Base-by-base conservation (phyloP, 805 yeast species). In the Candida insectorum region DNA sequence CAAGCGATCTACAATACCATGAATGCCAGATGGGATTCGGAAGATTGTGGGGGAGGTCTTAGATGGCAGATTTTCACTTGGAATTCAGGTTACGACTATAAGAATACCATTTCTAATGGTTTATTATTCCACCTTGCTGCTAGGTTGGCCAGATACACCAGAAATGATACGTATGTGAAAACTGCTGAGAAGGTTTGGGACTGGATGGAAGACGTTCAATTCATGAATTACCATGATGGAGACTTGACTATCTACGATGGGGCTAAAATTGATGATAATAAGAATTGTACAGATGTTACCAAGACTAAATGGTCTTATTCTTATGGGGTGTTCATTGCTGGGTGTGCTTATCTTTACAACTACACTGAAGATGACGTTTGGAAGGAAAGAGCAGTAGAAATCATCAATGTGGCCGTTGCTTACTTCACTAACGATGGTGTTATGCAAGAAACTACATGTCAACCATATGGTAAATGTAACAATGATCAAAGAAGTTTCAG, bases 41-140 rank as follows among this genome's bases (percentile, higher is more conserved):
- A 48, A 3, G 51, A 66, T 35, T 91, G 98, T 63, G 74, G 70
- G 27, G 97, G 98, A 39, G 97, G 98, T 1, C 63, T 91, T 40
- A 72, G 97, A 60, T 91, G 97, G 97, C 97, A 91, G 66, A 91
- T 91, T 51, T 91, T 81, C 65, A 72, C 81, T 37, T 89, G 96
- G 95, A 91, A 91, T 56, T 72, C 86, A 5, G 98, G 97, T 41
- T 91, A 88, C 56, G 84, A 85, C 57, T 91, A 91, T 61, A 91
- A 91, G 59, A 91, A 91, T 58, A 67, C 96, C 23, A 86, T 89
- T 38, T 73, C 94, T n/a, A 89, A 86, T 58, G 97, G 95, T 17
- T 85, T 89, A 31, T 65, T 89, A 35, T 88, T 89, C 74, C 87
- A 86, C 47, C 55, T 89, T 25, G 94, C 85, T 12, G 93, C 96